These are phyloP conservation scores for Xerocomus brunneocitrinus DNA, from an alignment of 768 basidiomycete species.

Conservation along the genomic window DNA sequence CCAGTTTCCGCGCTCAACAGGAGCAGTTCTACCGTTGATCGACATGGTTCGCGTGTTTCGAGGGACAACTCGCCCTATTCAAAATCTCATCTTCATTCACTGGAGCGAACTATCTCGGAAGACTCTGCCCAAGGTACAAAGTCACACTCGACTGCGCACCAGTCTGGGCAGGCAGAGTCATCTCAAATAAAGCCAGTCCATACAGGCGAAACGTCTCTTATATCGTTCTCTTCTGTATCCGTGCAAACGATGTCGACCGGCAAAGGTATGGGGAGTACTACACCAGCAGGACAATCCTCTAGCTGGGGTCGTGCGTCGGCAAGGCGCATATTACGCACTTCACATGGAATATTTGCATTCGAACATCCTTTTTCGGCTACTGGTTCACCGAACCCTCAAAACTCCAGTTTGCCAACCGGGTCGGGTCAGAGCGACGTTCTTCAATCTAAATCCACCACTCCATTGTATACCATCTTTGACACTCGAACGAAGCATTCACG, in stretches of 20 bases:
- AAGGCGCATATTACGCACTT: constrained; percentile 34
- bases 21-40: constrained; percentile 27
- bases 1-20: constrained; percentile 42
- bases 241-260: constrained; percentile 40
- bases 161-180: constrained; percentile 14
- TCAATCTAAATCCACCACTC: constrained; percentile 12
- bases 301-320: constrained; percentile 57
- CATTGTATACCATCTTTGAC: constrained; percentile 31
- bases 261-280: constrained; percentile 16
- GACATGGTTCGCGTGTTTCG: constrained; percentile 4
- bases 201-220: constrained; percentile 31
- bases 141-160: constrained; percentile 5
- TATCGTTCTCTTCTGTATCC: constrained; percentile 30
- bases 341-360: constrained; percentile 63
- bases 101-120: constrained; percentile 25
- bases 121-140: constrained; percentile 22
- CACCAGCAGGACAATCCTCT: constrained; percentile 41
- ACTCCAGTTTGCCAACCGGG: constrained; percentile 16
- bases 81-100: constrained; percentile 12
- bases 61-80: constrained; percentile 7
- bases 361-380: constrained; percentile 62
- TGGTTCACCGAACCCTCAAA: constrained; percentile 26
- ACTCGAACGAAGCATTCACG: constrained; percentile 26
- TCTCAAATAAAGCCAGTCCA: constrained; percentile 35
- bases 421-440: constrained; percentile 6